Base-by-base conservation (phyloP, 2,329 filamentous ascomycete genomes). In the Colletotrichum zoysiae region DNA sequence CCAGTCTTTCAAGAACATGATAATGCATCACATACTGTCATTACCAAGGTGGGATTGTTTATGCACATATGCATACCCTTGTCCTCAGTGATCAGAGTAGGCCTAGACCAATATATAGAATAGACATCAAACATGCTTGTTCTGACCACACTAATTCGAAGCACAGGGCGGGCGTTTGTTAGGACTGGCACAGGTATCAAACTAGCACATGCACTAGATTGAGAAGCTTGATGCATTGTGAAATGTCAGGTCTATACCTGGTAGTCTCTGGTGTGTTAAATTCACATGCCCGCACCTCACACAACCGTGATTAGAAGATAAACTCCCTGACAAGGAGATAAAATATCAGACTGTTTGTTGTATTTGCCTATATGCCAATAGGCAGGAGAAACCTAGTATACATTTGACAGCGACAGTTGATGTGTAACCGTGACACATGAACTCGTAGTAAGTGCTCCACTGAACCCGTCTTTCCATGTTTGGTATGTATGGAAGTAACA, bases 351-450 rank as follows among this genome's bases (percentile, higher is more conserved):
- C 53, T 61, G 53, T 64, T 65, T 26, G 38, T 59, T 60, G 44
- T 42, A 35, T 70, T 69, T 64, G 60, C 70, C 55, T 50, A 42
- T 48, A 46, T 46, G 65, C 69, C 38, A 44, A 57, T 48, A n/a
- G 66, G 60, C 26, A 60, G 60, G 50, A n/a, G 60, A 57, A n/a
- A 65, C 60, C 66, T 70, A 70, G 48, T 48, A 56, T 72, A 72
- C 66, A 72, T 26, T 50, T 11, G 30, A 58, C 63, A 70, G 55
- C 40, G 5, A 60, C 59, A 64, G 40, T 63, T 56, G 20, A 70
- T 65, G 65, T 48, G 51, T 51, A n/a, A 56, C 48, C 60, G 48
- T 60, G 48, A 35, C 65, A 69, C 51, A 59, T 69, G 65, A 64
- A 63, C 65, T 68, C 65, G 46, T 63, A 20, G 60, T 55, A 40